These are phyloP conservation scores for Neonectria ditissima DNA, from an alignment of 2,329 filamentous ascomycete species.

Conservation along the genomic window DNA sequence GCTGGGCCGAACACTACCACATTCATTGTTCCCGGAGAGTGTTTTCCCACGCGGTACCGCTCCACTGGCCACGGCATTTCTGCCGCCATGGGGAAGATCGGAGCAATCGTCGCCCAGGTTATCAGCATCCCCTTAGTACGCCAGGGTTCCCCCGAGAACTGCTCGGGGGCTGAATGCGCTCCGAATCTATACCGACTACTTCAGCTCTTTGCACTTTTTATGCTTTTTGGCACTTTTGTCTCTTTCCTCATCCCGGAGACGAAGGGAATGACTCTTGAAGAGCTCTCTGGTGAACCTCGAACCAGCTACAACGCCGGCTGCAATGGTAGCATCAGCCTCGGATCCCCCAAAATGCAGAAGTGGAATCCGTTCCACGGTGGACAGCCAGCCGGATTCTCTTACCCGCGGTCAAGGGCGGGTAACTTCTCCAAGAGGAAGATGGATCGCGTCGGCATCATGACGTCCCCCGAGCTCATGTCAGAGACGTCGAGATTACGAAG, in stretches of 20 bases:
- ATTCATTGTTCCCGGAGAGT: conserved; percentile 74
- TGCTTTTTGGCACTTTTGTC: conserved; percentile 77
- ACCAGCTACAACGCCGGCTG: conserved; percentile 67
- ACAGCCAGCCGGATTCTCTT: conserved; percentile 63
- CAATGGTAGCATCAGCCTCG: conserved; percentile 60
- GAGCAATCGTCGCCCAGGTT: conserved; percentile 74
- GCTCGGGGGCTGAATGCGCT: conserved; percentile 61
- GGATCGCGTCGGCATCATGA: conserved; percentile 57
- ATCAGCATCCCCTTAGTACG: conserved; percentile 73
- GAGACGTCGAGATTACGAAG: conserved; percentile 40
- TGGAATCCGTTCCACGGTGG: conserved; percentile 65
- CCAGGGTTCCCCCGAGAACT: conserved; percentile 63
- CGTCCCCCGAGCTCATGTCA: conserved; percentile 54
- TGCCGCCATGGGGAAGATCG: conserved; percentile 75
- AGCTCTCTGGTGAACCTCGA: conserved; percentile 74
- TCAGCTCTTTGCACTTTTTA: conserved; percentile 83
- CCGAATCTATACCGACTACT: conserved; percentile 79
- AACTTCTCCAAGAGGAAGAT: conserved; percentile 44
- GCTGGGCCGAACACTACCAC: conserved; percentile 75
- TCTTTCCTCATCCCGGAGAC: conserved; percentile 83
- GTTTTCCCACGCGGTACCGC: conserved; percentile 73
- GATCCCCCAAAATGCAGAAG: conserved; percentile 46
- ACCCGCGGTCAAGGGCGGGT: conserved; percentile 51
- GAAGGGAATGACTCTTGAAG: conserved; percentile 78
- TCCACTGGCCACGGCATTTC: conserved; percentile 73